Percentiles rank a stretch among this genome's conserved stretches.
These are phyloP conservation scores for Cladosporium velox DNA, from an alignment of 2,329 filamentous ascomycete species.

Conservation along the genomic window DNA sequence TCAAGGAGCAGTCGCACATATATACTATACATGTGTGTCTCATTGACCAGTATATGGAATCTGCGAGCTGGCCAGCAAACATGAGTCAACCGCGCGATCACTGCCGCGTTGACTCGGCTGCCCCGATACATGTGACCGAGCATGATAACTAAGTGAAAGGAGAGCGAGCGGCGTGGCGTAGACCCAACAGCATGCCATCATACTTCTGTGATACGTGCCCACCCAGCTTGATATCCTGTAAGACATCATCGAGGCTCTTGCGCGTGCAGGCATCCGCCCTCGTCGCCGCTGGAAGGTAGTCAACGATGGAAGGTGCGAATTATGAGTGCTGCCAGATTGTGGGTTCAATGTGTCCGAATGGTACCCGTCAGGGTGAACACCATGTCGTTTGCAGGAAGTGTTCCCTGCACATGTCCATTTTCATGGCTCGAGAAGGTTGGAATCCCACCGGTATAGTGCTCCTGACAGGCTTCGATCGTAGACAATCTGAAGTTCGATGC, in stretches of 20 bases:
- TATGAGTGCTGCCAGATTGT: too few relatives aligned
- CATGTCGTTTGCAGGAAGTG: too few relatives aligned
- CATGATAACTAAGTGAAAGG: background rate
- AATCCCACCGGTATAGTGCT: too few relatives aligned
- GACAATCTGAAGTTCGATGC: too few relatives aligned
- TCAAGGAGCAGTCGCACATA: background rate
- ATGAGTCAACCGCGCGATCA: background rate
- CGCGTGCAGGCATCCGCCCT: background rate
- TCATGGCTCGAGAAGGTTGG: too few relatives aligned
- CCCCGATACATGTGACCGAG: background rate
- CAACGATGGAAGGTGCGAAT: too few relatives aligned
- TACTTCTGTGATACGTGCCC: background rate
- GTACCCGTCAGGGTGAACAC: too few relatives aligned
- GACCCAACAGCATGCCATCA: background rate
- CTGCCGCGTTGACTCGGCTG: background rate
- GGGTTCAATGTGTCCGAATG: too few relatives aligned
- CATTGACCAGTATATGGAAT: background rate
- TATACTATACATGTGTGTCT: background rate
- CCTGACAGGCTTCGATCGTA: too few relatives aligned
- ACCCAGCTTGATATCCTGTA: background rate
- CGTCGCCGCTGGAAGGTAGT: too few relatives aligned
- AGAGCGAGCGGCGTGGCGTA: background rate
- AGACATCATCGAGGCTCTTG: background rate
- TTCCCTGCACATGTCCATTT: too few relatives aligned
- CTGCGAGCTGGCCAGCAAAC: background rate